Base-by-base conservation (phyloP, 2,329 filamentous ascomycete genomes). In the Madurella fahalii region DNA sequence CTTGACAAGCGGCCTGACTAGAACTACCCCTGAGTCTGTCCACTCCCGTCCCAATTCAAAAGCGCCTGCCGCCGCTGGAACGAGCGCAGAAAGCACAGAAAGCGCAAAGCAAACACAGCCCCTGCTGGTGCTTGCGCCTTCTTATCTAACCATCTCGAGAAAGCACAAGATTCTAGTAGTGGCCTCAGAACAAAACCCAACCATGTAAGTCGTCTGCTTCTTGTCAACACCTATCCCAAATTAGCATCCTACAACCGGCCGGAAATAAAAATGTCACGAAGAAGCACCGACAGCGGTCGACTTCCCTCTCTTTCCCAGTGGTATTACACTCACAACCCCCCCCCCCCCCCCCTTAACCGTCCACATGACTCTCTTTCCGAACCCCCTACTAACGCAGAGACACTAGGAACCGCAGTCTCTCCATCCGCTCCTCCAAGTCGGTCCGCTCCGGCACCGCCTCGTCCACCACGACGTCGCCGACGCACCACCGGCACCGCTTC, bases 341-440 rank as follows among this genome's bases (percentile, higher is more conserved):
- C 11, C 15, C 39, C 17, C 30, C n/a, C 32, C 15, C 17, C 11
- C 40, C 9, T 13, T 15, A 40, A 25, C 16, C 11, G 13, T 44
- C 32, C 40, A 17, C 45, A 25, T 9, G 39, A 25, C 31, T 13
- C n/a, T n/a, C n/a, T n/a, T n/a, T n/a, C n/a, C n/a, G n/a, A n/a
- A n/a, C n/a, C n/a, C 18, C 25, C 39, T 20, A 52, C 57, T 58
- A 51, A 60, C 59, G n/a, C 12, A 32, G 17, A 30, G 17, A 17
- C 13, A 37, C 63, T 7, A 89, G 86, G 86, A 86, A 88, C 66
- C 87, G 87, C 65, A 82, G 84, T 57, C 80, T 90, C 57, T 90
- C 87, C 31, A 82, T 89, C 67, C 86, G 87, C 64, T 87, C 86
- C 57, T 81, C 81, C 69, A 82, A 15, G 13, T 37, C 34, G 4